Evolutionary conservation across 306 rosid genomes (phyloP).

Genomic region (Oxytropis ochrocephala): DNA sequence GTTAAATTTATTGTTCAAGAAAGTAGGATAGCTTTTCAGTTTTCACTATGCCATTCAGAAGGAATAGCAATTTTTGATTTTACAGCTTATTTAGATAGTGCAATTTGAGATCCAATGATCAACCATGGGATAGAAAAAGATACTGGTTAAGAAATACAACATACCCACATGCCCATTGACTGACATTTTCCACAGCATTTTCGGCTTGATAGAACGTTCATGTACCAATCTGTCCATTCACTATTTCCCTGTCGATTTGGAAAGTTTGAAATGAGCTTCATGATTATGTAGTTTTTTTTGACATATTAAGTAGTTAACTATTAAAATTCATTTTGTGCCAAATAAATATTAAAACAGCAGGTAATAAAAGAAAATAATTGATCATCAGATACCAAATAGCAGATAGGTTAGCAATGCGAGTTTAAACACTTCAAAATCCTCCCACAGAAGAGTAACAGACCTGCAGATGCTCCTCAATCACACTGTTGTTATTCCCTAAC

Average conservation of each 20-base stretch:
- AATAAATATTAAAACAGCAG: background rate
- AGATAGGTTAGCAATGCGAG: background rate
- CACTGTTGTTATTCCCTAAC: conserved; percentile 57
- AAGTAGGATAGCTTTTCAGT: background rate
- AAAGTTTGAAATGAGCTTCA: conserved; percentile 15
- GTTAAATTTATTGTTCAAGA: background rate
- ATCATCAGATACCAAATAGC: conserved; percentile 4
- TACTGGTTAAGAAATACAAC: conserved; percentile 29
- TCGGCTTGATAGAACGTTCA: conserved; percentile 58
- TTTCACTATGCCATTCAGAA: background rate
- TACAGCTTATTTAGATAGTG: conserved; percentile 1
- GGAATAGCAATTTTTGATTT: background rate
- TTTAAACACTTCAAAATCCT: background rate
- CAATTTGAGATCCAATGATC: background rate
- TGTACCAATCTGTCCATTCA: conserved; percentile 83
- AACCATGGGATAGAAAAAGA: background rate
- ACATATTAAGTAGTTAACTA: too few species aligned
- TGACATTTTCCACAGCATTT: conserved; percentile 79
- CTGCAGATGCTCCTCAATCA: conserved; percentile 69
- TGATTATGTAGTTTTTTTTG: background rate
- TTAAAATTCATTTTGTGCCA: background rate
- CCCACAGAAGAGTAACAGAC: conserved; percentile 28
- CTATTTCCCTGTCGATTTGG: conserved; percentile 52
- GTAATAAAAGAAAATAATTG: background rate
- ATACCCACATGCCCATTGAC: conserved; percentile 98